Conservation (phyloP, 345 rosid species). For the Geranium brycei region DNA sequence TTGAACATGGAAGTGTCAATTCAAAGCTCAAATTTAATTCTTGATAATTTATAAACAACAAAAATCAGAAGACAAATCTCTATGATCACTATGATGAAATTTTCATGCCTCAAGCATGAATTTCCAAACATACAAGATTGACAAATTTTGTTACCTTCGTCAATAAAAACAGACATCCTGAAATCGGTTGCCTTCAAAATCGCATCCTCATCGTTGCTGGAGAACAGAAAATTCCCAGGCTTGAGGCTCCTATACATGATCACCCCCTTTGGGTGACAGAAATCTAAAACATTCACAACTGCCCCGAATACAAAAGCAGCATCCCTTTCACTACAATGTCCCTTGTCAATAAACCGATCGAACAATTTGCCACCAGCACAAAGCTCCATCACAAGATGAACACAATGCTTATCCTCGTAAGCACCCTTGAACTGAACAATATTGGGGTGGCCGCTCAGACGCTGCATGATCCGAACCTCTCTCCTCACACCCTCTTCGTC, state of each 20-base stretch:
- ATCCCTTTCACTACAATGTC: constrained; percentile 67
- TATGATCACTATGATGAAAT: no score
- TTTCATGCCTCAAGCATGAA: no score
- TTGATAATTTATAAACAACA: no score
- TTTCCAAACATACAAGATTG: constrained; percentile 2
- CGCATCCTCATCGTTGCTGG: constrained; percentile 52
- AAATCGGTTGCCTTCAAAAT: constrained; percentile 72
- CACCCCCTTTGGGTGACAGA: no score
- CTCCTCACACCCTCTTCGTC: constrained; percentile 71
- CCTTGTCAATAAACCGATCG: constrained; percentile 62
- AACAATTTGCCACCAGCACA: constrained; percentile 92
- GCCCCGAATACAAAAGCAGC: constrained; percentile 60
- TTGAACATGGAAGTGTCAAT: no score
- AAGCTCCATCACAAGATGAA: constrained; percentile 80
- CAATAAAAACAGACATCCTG: constrained; percentile 59
- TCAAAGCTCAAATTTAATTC: no score
- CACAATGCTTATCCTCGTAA: constrained; percentile 71
- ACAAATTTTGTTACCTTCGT: constrained; percentile 30
- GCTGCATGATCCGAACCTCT: constrained; percentile 93
- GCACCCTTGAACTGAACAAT: constrained; percentile 82
- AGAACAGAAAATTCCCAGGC: constrained; percentile 86
- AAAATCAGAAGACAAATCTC: no score
- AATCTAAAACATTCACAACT: constrained; percentile 62
- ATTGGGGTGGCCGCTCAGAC: constrained; percentile 83
- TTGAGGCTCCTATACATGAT: constrained; percentile 22